A percentile compares a stretch with the other conserved stretches of the same genome.
Evolutionary conservation across 176 grass and related monocot species (phyloP).

Genomic region (Eremochloa ophiuroides): DNA sequence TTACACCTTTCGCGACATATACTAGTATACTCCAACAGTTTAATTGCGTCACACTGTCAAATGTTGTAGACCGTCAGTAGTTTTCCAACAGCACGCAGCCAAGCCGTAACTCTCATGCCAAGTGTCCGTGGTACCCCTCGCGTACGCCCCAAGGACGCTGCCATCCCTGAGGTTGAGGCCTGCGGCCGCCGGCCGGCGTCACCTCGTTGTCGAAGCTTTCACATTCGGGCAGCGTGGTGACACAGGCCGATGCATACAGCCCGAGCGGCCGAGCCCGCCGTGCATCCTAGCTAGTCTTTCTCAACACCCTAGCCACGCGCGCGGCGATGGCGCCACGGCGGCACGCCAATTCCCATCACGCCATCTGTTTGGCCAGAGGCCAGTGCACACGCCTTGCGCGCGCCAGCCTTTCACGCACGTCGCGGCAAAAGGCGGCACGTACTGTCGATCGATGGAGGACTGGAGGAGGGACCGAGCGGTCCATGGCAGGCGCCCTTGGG

Average conservation of each 20-base stretch:
- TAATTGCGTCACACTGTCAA: not conserved
- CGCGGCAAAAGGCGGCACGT: not conserved
- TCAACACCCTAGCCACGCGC: not conserved
- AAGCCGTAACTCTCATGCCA: not conserved
- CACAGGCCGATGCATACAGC: too few species aligned
- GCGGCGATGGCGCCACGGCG: not conserved
- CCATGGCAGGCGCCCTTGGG: not conserved
- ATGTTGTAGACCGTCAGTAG: not conserved
- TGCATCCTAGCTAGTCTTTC: not conserved
- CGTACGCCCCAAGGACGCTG: not conserved
- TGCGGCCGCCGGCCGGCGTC: not conserved
- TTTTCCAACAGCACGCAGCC: not conserved
- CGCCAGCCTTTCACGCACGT: not conserved
- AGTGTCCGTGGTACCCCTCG: not conserved
- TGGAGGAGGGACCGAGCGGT: not conserved
- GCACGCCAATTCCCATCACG: not conserved
- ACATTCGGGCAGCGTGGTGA: not conserved
- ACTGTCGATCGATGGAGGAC: not conserved
- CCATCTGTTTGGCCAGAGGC: not conserved
- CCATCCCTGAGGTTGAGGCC: not conserved
- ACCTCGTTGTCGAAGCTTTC: conserved; percentile 23
- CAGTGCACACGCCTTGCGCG: not conserved
- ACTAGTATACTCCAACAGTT: too few species aligned
- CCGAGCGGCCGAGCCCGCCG: not conserved
- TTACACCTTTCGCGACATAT: too few species aligned